These are phyloP conservation scores for Trametes maxima DNA, from an alignment of 768 basidiomycete species.

Conservation along the genomic window DNA sequence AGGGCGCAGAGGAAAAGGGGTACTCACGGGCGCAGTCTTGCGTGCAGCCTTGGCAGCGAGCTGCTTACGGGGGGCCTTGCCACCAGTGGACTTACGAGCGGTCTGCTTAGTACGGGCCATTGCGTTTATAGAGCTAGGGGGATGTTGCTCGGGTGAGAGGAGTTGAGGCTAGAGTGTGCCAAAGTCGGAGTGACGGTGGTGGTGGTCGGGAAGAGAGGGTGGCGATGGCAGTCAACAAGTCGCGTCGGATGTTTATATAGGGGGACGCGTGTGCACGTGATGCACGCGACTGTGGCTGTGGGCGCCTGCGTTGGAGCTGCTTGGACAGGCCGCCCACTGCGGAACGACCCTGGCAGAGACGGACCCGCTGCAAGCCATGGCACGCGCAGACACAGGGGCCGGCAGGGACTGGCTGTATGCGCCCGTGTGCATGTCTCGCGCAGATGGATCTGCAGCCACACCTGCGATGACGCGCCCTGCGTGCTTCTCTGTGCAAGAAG, in stretches of 20 bases:
- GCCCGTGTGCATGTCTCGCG: background rate
- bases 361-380: too few species aligned
- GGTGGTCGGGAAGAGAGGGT: slow-evolving; percentile 29
- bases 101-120: slow-evolving; percentile 82
- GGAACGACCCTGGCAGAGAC: too few species aligned
- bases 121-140: slow-evolving; percentile 11
- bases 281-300: slow-evolving; percentile 29
- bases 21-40: slow-evolving; percentile 41
- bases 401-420: slow-evolving; percentile 8
- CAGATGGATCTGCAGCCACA: background rate
- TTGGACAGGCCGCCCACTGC: background rate
- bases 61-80: slow-evolving; percentile 45
- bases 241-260: slow-evolving; percentile 31
- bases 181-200: slow-evolving; percentile 14
- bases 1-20: background rate
- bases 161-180: slow-evolving; percentile 7
- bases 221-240: slow-evolving; percentile 25
- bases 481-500: background rate
- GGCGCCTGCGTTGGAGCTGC: slow-evolving; percentile 1
- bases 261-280: slow-evolving; percentile 31
- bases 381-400: too few species aligned
- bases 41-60: slow-evolving; percentile 49
- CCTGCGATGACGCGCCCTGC: background rate
- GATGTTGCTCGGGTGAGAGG: slow-evolving; percentile 4
- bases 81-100: slow-evolving; percentile 74